A percentile compares a stretch with the other conserved stretches of the same genome.
These are phyloP conservation scores for Alternaria panax DNA, from an alignment of 2,329 filamentous ascomycete genomes.

Conservation along the genomic window DNA sequence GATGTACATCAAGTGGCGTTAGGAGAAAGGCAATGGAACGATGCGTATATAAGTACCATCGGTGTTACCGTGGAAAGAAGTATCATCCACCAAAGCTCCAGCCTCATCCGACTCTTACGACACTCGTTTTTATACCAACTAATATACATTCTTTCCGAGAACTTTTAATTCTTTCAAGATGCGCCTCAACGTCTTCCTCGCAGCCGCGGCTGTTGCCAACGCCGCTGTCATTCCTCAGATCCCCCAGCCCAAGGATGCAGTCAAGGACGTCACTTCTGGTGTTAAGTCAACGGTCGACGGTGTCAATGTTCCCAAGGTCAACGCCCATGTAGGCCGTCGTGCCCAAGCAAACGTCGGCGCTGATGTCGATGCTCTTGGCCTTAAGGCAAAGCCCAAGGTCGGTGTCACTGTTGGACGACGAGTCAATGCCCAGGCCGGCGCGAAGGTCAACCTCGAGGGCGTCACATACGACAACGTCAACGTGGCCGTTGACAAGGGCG, in stretches of 20 bases:
- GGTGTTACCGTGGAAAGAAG: neutral
- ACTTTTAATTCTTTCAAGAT: neutral
- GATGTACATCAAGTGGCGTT: neutral
- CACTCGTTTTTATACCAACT: neutral
- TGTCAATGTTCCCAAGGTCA: neutral
- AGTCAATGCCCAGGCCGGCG: neutral
- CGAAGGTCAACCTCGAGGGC: neutral
- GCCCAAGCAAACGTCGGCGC: neutral
- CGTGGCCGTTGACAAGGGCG: neutral
- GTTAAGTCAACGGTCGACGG: neutral
- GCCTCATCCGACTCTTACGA: neutral
- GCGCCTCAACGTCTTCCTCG: slow-evolving; percentile 1
- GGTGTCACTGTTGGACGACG: neutral
- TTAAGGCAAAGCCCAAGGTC: neutral
- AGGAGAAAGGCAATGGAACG: neutral
- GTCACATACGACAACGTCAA: neutral
- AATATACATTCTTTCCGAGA: neutral
- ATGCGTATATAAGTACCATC: slow-evolving; percentile 2
- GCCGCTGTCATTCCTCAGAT: neutral
- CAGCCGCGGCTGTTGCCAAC: slow-evolving; percentile 2
- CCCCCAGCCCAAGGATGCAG: neutral
- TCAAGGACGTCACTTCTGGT: neutral
- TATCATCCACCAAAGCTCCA: neutral
- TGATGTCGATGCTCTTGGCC: neutral
- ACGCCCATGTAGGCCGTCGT: neutral